phyloP scores from a whole-genome alignment of 768 basidiomycete species.

The Tubosaeta brunneosetosa region DNA sequence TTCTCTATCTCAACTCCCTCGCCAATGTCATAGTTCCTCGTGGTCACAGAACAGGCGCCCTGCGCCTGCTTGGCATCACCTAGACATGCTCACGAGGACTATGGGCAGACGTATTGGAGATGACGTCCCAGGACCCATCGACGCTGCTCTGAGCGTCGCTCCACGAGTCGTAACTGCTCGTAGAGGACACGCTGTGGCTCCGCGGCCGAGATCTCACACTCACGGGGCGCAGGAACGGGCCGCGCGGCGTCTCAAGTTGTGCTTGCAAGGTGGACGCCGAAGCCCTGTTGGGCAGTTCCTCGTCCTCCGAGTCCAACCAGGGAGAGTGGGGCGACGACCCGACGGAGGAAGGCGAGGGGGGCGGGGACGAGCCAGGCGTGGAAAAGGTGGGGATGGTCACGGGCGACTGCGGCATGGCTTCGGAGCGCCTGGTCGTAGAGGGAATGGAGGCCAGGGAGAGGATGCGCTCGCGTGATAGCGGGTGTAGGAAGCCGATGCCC shows the following conservation, averaged over 20 bases:
- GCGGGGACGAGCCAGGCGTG: conserved; percentile 10
- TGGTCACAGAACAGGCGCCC: too few species aligned
- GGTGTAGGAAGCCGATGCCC: neutral
- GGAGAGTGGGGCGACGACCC: conserved; percentile 1
- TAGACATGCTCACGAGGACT: neutral
- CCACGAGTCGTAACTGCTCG: conserved; percentile 20
- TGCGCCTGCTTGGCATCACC: neutral
- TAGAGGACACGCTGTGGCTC: conserved; percentile 13
- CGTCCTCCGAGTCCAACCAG: conserved; percentile 13
- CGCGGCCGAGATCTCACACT: conserved; percentile 2
- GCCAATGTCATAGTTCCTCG: too few species aligned
- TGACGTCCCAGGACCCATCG: conserved; percentile 21
- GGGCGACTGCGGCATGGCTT: conserved; percentile 20
- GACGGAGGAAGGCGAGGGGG: conserved; percentile 17
- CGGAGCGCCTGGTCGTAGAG: conserved; percentile 17
- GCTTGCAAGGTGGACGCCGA: neutral
- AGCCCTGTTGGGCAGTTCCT: conserved; percentile 1
- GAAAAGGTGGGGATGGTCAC: conserved; percentile 20
- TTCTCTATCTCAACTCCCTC: neutral
- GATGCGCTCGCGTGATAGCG: conserved; percentile 3
- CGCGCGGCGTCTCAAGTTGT: neutral
- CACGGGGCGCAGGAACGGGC: neutral
- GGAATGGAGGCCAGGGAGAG: conserved; percentile 28
- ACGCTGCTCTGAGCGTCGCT: conserved; percentile 25
- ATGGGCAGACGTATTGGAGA: conserved; percentile 14